Evolutionary conservation across 805 yeast species (phyloP), one percentile per base, ranked within the genome.

Genomic region (Saccharomyces paradoxus): DNA sequence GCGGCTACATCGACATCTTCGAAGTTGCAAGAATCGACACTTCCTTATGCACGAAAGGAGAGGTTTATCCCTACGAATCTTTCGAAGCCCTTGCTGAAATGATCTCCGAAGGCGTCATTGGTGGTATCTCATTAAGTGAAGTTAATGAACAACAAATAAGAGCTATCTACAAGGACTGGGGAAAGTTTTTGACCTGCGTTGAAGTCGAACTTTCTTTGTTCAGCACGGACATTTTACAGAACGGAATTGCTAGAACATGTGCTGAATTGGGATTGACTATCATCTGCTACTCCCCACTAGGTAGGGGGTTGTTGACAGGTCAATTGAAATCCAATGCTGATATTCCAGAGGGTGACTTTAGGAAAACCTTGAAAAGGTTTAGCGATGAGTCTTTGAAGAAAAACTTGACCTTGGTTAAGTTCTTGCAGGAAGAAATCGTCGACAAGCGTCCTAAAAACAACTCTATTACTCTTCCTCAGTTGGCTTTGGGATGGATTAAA

Each of bases 271-370:
- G 75, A 14, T 79, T 90, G 54, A 86, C 94, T 13, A 74, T 88
- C 30, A 74, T 88, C 55, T 87, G 90, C 27, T 90, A 90, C 70
- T 86, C 96, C 30, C 97, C 97, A 30, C 75, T 90, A 53, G 85
- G 90, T 9, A 78, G 87, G 63, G 97, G 96, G 0, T 73, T 84
- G 56, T 75, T 90, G 53, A 83, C 92, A 2, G 96, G 94, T 54
- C 58, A 63, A 32, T 70, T 83, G 52, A 81, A 70, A 27, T 69
- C 77, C 5, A 61, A 70, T 22, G 62, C 68, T 0, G 83, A 81
- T 53, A 63, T 86, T 41, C 80, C 83, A 13, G 73, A 73, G 47
- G 84, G 80, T 47, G 92, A 86, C 63, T 55, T 82, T 53, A 75
- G 89, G 60, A 57, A 56, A 14, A 54, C 52, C 27, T 62, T 82